These are phyloP conservation scores for Arthrinium phaeospermum DNA, from an alignment of 2,329 filamentous ascomycete genomes.

Conservation along the genomic window DNA sequence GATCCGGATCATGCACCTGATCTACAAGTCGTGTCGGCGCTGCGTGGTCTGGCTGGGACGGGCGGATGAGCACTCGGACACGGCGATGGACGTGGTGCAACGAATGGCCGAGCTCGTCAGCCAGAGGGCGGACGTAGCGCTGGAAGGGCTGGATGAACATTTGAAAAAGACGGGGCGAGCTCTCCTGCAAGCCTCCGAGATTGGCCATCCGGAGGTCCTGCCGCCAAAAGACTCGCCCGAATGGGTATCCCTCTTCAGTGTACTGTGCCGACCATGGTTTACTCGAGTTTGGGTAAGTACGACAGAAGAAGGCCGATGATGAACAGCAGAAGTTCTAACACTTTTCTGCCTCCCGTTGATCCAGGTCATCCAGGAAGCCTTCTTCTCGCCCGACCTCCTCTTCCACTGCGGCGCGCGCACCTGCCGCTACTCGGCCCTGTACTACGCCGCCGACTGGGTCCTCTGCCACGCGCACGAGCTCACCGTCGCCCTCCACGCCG, in stretches of 20 bases:
- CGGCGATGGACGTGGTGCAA: constrained; percentile 19
- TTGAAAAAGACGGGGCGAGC: not conserved
- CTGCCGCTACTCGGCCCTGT: constrained; percentile 14
- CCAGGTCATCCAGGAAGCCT: constrained; percentile 20
- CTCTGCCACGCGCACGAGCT: not conserved
- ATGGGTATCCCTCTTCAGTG: constrained; percentile 11
- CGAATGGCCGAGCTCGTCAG: not conserved
- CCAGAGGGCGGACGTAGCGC: not conserved
- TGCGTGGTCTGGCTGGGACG: constrained; percentile 19
- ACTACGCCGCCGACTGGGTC: constrained; percentile 19
- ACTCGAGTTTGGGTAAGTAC: constrained; percentile 18
- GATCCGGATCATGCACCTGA: constrained; percentile 22
- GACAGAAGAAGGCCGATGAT: not conserved
- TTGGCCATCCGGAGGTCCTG: not conserved
- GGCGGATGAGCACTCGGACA: not conserved
- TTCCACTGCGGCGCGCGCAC: constrained; percentile 20
- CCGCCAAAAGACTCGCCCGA: constrained; percentile 1
- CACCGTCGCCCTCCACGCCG: not conserved
- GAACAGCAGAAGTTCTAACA: not conserved
- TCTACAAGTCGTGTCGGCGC: constrained; percentile 22
- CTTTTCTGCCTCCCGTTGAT: not conserved
- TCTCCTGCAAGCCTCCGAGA: not conserved
- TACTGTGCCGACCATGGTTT: constrained; percentile 6
- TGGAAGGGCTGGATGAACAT: not conserved
- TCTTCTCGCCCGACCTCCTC: constrained; percentile 16